Conservation (phyloP, 768 basidiomycete genomes). For the Mycena chlorophos region DNA sequence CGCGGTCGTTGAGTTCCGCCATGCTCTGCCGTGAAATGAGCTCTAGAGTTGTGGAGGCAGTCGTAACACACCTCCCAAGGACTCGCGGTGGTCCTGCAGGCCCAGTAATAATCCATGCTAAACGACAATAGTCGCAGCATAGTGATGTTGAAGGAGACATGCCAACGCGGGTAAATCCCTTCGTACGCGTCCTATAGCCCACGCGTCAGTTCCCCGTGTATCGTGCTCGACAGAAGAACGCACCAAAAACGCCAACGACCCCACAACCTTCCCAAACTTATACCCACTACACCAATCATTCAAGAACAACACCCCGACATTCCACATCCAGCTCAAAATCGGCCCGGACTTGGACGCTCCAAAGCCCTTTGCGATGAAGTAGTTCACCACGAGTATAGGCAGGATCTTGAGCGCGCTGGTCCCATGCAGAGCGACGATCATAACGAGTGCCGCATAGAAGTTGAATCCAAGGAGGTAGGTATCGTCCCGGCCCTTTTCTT, state of each 20-base stretch:
- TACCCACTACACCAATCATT: conserved; percentile 82
- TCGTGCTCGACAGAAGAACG: conserved; percentile 25
- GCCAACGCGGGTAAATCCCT: conserved; percentile 90
- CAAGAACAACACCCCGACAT: conserved; percentile 66
- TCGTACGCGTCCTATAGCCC: conserved; percentile 55
- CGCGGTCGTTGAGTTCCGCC: conserved; percentile 50
- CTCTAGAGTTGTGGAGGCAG: too few species aligned
- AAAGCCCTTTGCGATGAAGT: conserved; percentile 51
- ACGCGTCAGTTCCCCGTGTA: not conserved
- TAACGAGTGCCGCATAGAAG: conserved; percentile 57
- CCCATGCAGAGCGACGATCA: conserved; percentile 80
- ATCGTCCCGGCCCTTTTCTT: conserved; percentile 26
- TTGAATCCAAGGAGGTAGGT: conserved; percentile 56
- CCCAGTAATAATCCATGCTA: conserved; percentile 92
- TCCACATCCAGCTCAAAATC: conserved; percentile 74
- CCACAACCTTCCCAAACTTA: conserved; percentile 54
- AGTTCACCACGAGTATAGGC: conserved; percentile 70
- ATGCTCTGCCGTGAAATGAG: conserved; percentile 25
- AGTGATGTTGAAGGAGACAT: conserved; percentile 92
- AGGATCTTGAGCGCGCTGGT: conserved; percentile 76
- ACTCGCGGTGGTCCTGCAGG: conserved; percentile 42
- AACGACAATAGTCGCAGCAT: conserved; percentile 93
- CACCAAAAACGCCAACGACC: conserved; percentile 62
- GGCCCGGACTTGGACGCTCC: conserved; percentile 47
- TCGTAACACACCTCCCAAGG: conserved; percentile 43